Evolutionary conservation across 1,139 yeast species (phyloP).

Genomic region (Kazachstania sp.): DNA sequence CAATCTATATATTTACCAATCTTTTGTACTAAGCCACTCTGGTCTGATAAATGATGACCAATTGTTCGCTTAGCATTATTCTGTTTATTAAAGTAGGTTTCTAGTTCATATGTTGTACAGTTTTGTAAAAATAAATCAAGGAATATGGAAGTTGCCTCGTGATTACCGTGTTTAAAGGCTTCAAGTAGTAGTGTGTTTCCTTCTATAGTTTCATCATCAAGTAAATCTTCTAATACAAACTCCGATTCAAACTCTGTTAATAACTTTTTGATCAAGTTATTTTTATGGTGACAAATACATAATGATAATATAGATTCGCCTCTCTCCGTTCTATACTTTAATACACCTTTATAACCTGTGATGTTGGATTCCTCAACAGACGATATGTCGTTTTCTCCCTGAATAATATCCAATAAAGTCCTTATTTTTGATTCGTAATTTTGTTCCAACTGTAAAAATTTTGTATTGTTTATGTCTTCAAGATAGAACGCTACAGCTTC

Average conservation of each 20-base stretch:
- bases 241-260: constrained; percentile 41
- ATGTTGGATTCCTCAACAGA: not conserved
- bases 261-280: constrained; percentile 36
- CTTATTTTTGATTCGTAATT: constrained; percentile 4
- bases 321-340: constrained; percentile 42
- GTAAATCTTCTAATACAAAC: constrained; percentile 57
- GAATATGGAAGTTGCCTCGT: constrained; percentile 41
- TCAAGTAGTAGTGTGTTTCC: constrained; percentile 50
- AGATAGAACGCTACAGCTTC: constrained; percentile 71
- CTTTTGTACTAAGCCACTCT: constrained; percentile 42
- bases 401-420: constrained; percentile 7
- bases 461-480: constrained; percentile 6
- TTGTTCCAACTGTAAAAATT: constrained; percentile 5
- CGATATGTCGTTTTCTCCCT: constrained; percentile 27
- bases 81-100: constrained; percentile 40
- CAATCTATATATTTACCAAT: constrained; percentile 61
- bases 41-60: constrained; percentile 69
- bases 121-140: constrained; percentile 40
- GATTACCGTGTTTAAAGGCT: constrained; percentile 51
- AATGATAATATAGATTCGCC: constrained; percentile 65
- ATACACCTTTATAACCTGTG: constrained; percentile 5
- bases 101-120: constrained; percentile 40
- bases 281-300: constrained; percentile 41
- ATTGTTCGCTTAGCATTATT: constrained; percentile 49
- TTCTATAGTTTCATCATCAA: constrained; percentile 51